A percentile compares a stretch with the other conserved stretches of the same genome.
Conservation (phyloP, 1,284 basidiomycete genomes). For the Apiotrichum gracile region DNA sequence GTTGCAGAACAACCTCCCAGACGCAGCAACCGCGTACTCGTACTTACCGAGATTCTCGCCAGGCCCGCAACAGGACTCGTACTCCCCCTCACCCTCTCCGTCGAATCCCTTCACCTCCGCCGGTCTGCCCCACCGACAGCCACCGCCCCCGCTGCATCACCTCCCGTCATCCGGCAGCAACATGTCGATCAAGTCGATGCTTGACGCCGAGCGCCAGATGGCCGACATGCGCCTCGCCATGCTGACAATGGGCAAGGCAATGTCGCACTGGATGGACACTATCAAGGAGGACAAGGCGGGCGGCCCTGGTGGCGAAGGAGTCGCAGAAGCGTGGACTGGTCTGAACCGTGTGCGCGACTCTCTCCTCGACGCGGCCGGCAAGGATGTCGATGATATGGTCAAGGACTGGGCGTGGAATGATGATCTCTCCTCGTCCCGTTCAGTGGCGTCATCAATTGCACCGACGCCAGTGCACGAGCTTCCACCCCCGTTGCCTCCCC, state of each 20-base stretch:
- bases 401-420: slow-evolving; percentile 44
- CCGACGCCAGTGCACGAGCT: background rate
- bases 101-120: background rate
- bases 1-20: slow-evolving; percentile 70
- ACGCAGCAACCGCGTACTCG: slow-evolving; percentile 47
- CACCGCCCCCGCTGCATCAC: slow-evolving; percentile 1
- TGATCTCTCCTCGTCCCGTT: slow-evolving; percentile 28
- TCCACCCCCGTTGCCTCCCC: background rate
- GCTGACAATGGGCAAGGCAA: slow-evolving; percentile 45
- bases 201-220: slow-evolving; percentile 40
- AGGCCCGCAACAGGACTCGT: background rate
- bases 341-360: slow-evolving; percentile 31
- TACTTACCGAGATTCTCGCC: slow-evolving; percentile 42
- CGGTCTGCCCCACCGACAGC: slow-evolving; percentile 20
- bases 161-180: slow-evolving; percentile 17
- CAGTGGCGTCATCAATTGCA: background rate
- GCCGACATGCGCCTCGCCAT: slow-evolving; percentile 42
- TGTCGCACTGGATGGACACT: slow-evolving; percentile 36
- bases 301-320: background rate
- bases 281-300: slow-evolving; percentile 12
- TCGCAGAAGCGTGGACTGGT: slow-evolving; percentile 23
- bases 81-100: background rate
- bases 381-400: slow-evolving; percentile 38
- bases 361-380: slow-evolving; percentile 35
- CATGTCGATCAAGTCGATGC: slow-evolving; percentile 26